A percentile compares a stretch with the other conserved stretches of the same genome.
These are phyloP conservation scores for Dalbergia oliveri DNA, from an alignment of 306 rosid genomes.

Conservation along the genomic window DNA sequence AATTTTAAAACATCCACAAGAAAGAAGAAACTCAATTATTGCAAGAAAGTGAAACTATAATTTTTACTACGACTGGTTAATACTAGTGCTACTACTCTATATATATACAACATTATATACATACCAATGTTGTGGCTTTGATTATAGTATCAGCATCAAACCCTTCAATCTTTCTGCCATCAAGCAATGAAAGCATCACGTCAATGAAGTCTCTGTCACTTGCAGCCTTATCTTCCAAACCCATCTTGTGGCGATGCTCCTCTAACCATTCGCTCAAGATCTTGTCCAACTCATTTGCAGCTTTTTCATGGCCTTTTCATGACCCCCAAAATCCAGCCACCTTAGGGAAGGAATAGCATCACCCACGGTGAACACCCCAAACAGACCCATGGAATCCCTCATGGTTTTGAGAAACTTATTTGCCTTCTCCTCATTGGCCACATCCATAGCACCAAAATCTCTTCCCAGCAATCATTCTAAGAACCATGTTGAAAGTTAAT, in stretches of 20 bases:
- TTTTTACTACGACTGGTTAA: no score
- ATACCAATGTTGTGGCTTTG: conserved; percentile 42
- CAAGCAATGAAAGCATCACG: conserved; percentile 33
- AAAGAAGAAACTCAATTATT: no score
- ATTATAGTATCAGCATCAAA: conserved; percentile 26
- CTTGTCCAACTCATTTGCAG: neutral
- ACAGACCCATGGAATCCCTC: conserved; percentile 15
- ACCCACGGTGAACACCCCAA: conserved; percentile 30
- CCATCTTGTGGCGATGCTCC: neutral
- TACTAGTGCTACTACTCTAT: no score
- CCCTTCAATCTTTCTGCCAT: neutral
- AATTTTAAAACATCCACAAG: no score
- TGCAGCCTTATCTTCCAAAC: neutral
- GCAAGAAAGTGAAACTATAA: no score
- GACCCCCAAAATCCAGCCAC: conserved; percentile 33
- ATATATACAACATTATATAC: neutral
- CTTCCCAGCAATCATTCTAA: conserved; percentile 32
- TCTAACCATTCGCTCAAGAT: conserved; percentile 24
- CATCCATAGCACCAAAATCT: conserved; percentile 13
- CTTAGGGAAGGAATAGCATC: conserved; percentile 46
- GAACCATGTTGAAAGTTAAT: conserved; percentile 36
- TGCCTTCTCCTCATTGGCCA: conserved; percentile 19
- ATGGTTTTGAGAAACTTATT: neutral
- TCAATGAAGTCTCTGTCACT: conserved; percentile 37
- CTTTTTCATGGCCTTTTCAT: conserved; percentile 29